phyloP scores from a whole-genome alignment of 169 alveolate species.

The Plasmodium inui region DNA sequence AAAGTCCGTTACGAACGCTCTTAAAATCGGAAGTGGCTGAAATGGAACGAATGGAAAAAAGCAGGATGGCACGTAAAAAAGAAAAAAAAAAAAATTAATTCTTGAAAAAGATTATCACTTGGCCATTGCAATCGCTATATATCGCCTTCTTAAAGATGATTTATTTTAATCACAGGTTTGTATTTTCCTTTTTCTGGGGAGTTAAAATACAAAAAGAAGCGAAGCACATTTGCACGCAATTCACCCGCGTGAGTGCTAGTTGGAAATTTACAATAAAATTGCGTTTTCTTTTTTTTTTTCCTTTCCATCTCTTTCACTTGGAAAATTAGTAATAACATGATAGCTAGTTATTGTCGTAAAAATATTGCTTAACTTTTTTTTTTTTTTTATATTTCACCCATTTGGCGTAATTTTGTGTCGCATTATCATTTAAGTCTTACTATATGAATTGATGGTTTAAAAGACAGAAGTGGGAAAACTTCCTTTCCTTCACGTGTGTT shows the following conservation, averaged over 20 bases:
- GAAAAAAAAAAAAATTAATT: not conserved
- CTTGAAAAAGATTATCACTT: not conserved
- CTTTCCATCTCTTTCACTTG: not conserved
- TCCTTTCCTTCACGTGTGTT: not conserved
- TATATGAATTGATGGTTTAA: not conserved
- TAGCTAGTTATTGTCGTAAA: not conserved
- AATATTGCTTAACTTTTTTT: not conserved
- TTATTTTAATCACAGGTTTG: not conserved
- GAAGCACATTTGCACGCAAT: not conserved
- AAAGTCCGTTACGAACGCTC: not conserved
- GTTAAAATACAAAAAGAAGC: not conserved
- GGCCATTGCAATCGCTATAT: not conserved
- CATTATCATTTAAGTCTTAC: not conserved
- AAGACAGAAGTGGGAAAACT: conserved; percentile 3
- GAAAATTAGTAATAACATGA: not conserved
- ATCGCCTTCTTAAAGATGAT: not conserved
- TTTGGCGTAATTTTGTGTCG: not conserved
- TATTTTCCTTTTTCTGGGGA: not conserved
- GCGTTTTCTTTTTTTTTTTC: conserved; percentile 1
- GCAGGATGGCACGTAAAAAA: not conserved
- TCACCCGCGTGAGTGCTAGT: not conserved
- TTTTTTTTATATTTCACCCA: not conserved
- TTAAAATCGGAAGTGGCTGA: not conserved
- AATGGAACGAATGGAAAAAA: not conserved
- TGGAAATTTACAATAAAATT: not conserved